Evolutionary conservation across 2,329 filamentous ascomycete genomes (phyloP), one percentile per base, ranked within the genome.

Genomic region (Rhynchosporium graminicola): DNA sequence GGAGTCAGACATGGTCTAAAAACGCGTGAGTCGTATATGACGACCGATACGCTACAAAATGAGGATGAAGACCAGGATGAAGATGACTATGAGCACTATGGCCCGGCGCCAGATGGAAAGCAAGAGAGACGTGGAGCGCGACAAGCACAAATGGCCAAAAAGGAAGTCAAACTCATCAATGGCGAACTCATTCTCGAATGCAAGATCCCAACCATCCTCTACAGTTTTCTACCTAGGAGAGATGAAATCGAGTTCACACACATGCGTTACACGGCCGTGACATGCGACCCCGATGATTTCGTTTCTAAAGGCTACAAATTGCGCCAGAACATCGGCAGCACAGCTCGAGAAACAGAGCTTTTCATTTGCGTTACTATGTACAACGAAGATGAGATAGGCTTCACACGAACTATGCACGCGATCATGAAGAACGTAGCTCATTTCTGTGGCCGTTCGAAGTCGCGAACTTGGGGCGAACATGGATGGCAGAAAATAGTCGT

Each of bases 401-500:
- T 99, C 71, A 97, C 95, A 6, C 87, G 95, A 52, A 99, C 95
- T 0, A 98, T 99, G 94, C 92, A 98, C 75, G 95, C 94, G 60
- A 91, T 99, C 61, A 96, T 99, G 91, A 92, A 96, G 76, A 99
- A 99, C 75, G 94, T 99, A 71, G 87, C 91, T 13, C 95, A 98
- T 75, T 97, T 99, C 77, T 99, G 95, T 80, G 92, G 89, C 26
- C 88, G 95, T 59, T 90, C 88, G 60, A 94, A 95, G 75, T 97
- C 92, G 5, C 86, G 95, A 63, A 98, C 93, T 0, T 99, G 95
- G 95, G 96, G 95, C 45, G 96, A 97, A 70, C 87, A 91, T 59
- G 95, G 95, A 4, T 99, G 95, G 95, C 92, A 99, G 77, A 99
- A 99, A 80, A 97, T 99, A 72, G 95, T 99, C 0, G 94, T 99